Evolutionary conservation across 2,329 filamentous ascomycete genomes (phyloP).

Genomic region (Talaromyces funiculosus): DNA sequence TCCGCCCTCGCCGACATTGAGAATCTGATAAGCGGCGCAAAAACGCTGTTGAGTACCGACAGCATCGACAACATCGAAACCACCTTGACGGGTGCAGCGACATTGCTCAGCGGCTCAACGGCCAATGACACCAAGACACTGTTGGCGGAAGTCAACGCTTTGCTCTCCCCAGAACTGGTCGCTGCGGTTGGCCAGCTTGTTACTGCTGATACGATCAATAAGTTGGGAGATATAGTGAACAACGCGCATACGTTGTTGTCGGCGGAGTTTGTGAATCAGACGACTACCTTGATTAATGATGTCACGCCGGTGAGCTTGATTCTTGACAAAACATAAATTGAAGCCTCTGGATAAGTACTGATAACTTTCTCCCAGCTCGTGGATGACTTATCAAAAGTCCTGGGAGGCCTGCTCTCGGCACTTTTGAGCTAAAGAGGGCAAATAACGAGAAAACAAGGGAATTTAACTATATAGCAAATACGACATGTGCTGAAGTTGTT

Average conservation of each 20-base stretch:
- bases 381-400: conserved; percentile 21
- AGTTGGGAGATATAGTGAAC: conserved; percentile 22
- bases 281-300: conserved; percentile 27
- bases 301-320: conserved; percentile 27
- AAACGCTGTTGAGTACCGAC: conserved; percentile 23
- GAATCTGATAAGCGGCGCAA: conserved; percentile 21
- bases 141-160: conserved; percentile 23
- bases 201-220: conserved; percentile 19
- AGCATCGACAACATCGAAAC: conserved; percentile 16
- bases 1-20: conserved; percentile 20
- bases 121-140: conserved; percentile 26
- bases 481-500: background rate
- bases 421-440: conserved; percentile 3
- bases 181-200: conserved; percentile 21
- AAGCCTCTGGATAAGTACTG: background rate
- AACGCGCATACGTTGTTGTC: conserved; percentile 24
- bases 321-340: background rate
- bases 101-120: conserved; percentile 22
- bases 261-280: conserved; percentile 25
- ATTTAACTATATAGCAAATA: background rate
- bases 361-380: conserved; percentile 20
- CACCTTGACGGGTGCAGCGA: conserved; percentile 14
- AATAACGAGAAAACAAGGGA: background rate
- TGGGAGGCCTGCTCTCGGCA: conserved; percentile 12
- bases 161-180: conserved; percentile 25